Conservation (phyloP, 1,284 basidiomycete species). For the Pseudozyma tsukubaensis region DNA sequence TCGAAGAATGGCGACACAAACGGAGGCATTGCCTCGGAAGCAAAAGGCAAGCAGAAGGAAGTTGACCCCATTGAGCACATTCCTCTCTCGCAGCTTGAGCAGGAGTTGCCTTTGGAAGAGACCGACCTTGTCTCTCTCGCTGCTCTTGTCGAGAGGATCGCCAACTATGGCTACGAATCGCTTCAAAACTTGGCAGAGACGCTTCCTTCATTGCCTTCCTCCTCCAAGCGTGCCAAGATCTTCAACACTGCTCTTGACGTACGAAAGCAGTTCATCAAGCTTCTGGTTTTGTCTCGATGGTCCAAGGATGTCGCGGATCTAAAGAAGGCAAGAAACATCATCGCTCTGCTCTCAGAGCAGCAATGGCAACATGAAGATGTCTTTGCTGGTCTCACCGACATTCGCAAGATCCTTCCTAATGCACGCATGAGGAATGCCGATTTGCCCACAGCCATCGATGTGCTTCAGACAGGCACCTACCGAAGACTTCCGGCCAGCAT, state of each 20-base stretch:
- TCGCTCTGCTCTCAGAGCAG: constrained; percentile 70
- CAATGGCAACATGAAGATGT: constrained; percentile 82
- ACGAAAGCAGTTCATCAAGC: constrained; percentile 87
- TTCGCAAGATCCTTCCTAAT: constrained; percentile 72
- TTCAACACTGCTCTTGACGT: constrained; percentile 88
- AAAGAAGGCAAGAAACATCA: constrained; percentile 59
- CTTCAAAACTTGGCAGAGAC: constrained; percentile 86
- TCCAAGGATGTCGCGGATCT: constrained; percentile 51
- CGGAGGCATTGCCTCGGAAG: not conserved
- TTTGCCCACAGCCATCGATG: constrained; percentile 85
- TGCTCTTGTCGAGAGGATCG: constrained; percentile 80
- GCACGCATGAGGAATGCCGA: constrained; percentile 82
- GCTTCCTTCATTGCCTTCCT: constrained; percentile 85
- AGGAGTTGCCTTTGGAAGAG: constrained; percentile 79
- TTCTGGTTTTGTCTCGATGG: constrained; percentile 73
- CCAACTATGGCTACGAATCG: constrained; percentile 84
- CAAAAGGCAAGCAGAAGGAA: constrained; percentile 41
- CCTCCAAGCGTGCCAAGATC: constrained; percentile 81
- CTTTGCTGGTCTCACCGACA: constrained; percentile 76
- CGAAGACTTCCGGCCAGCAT: constrained; percentile 80
- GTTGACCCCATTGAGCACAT: constrained; percentile 31
- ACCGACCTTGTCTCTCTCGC: constrained; percentile 81
- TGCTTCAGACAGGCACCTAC: constrained; percentile 84
- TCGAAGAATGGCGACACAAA: constrained; percentile 1
- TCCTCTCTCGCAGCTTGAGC: constrained; percentile 73